Evolutionary conservation across 352 stramenopile species (phyloP), one percentile per base, ranked within the genome.

Genomic region (Blastocystis sp.): DNA sequence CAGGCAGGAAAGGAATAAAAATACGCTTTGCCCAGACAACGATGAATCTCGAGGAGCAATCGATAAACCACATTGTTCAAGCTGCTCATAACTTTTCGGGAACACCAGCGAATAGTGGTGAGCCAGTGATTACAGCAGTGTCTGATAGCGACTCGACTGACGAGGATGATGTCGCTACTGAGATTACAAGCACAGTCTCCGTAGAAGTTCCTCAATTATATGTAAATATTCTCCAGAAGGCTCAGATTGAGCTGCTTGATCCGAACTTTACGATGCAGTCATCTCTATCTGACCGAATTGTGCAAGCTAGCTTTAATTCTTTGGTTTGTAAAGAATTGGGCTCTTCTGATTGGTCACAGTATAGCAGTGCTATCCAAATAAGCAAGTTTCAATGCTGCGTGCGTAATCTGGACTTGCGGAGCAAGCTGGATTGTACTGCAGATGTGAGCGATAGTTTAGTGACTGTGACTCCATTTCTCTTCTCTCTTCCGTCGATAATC

Each of bases 401-500:
- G 50, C 11, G 11, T 13, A n/a, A 59, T n/a, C 7, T 85, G 13
- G 73, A 85, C 30, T 26, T 66, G 37, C 11, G 18, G 11, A 66
- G 30, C 45, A 85, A 41, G 37, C n/a, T 85, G 3, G 18, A 66
- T 53, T 34, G 18, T 8, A 50, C 53, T 2, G 53, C 47, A 18
- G 8, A 85, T 47, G n/a, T 85, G 50, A 55, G 73, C 4, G 13
- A 56, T 9, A 69, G 30, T 5, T 26, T 54, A 34, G 24, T 85
- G 8, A 24, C 53, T 16, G 8, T 68, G 2, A 54, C 73, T 4
- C 73, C 73, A 20, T 66, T 66, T 55, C 30, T 85, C 5, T 45
- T 85, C 16, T 54, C 50, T 47, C 47, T 85, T 69, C 73, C 73
- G 3, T 66, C 73, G 0, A 41, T 66, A 45, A 26, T 85, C n/a